Conservation (phyloP, 139 green algal species). For the Penium margaritaceum region DNA sequence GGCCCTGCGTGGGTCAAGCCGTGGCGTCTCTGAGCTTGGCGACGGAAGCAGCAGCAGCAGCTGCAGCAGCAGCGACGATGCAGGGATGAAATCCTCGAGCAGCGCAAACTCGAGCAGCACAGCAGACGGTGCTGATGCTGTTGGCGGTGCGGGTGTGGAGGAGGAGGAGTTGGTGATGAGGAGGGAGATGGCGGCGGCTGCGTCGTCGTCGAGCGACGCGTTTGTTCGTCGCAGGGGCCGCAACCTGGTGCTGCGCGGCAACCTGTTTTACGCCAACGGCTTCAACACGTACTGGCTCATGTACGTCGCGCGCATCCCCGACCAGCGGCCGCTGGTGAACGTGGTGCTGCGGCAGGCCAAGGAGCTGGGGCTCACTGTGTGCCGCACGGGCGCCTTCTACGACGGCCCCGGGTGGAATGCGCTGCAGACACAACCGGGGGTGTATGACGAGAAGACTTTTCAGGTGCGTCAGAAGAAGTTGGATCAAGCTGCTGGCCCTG, state of each 20-base stretch:
- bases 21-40: neutral
- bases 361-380: conserved; percentile 8
- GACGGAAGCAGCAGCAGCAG: no score
- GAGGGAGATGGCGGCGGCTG: neutral
- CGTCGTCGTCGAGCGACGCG: neutral
- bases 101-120: no score
- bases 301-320: neutral
- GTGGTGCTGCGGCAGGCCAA: neutral
- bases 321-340: conserved; percentile 3
- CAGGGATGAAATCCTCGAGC: no score
- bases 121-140: neutral
- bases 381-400: conserved; percentile 18
- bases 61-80: no score
- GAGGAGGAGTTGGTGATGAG: neutral
- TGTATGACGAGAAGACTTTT: no score
- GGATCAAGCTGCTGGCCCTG: no score
- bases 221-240: neutral
- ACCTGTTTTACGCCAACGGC: conserved; percentile 14
- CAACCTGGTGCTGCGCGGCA: neutral
- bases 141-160: neutral
- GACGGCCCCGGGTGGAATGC: conserved; percentile 1
- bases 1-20: neutral
- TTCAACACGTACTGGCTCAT: conserved; percentile 36
- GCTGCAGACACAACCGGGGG: neutral
- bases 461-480: no score